phyloP scores from a whole-genome alignment of 1,139 yeast species.

The Geotrichum australiense region DNA sequence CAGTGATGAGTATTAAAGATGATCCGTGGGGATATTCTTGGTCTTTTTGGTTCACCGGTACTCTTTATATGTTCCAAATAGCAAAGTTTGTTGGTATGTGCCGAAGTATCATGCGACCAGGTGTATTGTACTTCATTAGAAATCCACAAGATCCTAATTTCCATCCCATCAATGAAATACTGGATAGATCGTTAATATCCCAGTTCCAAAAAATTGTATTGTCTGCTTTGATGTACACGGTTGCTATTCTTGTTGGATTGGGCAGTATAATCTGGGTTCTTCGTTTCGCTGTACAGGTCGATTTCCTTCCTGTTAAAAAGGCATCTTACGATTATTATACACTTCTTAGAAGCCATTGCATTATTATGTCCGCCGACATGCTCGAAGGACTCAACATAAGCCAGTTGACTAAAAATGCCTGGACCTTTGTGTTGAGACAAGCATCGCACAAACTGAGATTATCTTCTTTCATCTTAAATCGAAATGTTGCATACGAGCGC shows the following conservation, averaged over 20 bases:
- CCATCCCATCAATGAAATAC: conserved; percentile 80
- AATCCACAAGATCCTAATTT: conserved; percentile 94
- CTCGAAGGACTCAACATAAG: neutral
- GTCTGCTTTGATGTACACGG: conserved; percentile 70
- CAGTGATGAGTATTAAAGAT: conserved; percentile 19
- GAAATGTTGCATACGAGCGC: conserved; percentile 65
- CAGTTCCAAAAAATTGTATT: conserved; percentile 70
- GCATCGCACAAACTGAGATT: conserved; percentile 56
- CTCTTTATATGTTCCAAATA: conserved; percentile 77
- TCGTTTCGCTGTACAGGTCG: conserved; percentile 36
- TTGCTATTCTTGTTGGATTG: conserved; percentile 65
- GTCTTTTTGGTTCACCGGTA: conserved; percentile 69
- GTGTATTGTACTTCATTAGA: conserved; percentile 82
- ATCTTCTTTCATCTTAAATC: conserved; percentile 70
- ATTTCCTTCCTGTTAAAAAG: conserved; percentile 29
- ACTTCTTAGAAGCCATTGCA: conserved; percentile 1
- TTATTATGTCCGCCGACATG: neutral
- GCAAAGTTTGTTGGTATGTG: conserved; percentile 85
- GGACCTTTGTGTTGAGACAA: conserved; percentile 56
- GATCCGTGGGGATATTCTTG: conserved; percentile 28
- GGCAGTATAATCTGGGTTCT: conserved; percentile 57
- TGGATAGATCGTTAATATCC: conserved; percentile 62
- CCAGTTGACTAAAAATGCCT: conserved; percentile 36
- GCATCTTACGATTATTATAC: conserved; percentile 13
- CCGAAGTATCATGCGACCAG: conserved; percentile 72